phyloP scores from a whole-genome alignment of 331 rosid species.

The Ulmus americana region DNA sequence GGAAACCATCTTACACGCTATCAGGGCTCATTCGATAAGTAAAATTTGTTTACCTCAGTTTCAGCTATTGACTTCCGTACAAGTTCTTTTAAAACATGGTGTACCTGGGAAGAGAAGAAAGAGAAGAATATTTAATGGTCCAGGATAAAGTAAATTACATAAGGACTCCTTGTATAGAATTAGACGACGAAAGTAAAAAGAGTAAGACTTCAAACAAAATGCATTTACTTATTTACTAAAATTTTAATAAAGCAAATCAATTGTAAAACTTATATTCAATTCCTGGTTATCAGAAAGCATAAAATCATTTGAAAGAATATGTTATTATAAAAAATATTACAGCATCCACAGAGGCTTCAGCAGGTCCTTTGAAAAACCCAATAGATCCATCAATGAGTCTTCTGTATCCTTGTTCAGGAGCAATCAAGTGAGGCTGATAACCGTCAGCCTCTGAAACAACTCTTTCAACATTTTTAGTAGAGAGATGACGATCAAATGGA shows the following conservation, averaged over 20 bases:
- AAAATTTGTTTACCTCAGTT: conserved; percentile 57
- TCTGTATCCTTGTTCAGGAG: conserved; percentile 98
- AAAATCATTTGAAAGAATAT: conserved; percentile 2
- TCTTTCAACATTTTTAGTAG: conserved; percentile 78
- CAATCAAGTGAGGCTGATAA: conserved; percentile 95
- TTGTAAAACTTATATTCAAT: neutral
- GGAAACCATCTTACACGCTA: neutral
- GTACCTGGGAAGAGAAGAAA: conserved; percentile 55
- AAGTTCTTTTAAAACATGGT: conserved; percentile 87
- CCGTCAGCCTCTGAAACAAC: conserved; percentile 97
- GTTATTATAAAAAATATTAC: conserved; percentile 39
- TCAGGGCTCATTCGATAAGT: neutral
- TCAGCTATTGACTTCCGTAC: conserved; percentile 90
- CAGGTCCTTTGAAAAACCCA: conserved; percentile 92
- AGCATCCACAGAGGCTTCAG: conserved; percentile 99
- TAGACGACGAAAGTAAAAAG: neutral
- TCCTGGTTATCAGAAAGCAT: neutral
- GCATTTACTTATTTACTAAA: neutral
- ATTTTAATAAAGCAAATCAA: neutral
- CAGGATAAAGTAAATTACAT: neutral
- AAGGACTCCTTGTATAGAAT: neutral
- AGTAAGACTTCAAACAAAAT: too few species aligned
- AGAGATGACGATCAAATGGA: conserved; percentile 92
- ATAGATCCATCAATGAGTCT: conserved; percentile 95
- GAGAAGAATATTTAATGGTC: neutral